Evolutionary conservation across 805 yeast species (phyloP), one percentile per base, ranked within the genome.

Genomic region (Ogataea degrootiae): DNA sequence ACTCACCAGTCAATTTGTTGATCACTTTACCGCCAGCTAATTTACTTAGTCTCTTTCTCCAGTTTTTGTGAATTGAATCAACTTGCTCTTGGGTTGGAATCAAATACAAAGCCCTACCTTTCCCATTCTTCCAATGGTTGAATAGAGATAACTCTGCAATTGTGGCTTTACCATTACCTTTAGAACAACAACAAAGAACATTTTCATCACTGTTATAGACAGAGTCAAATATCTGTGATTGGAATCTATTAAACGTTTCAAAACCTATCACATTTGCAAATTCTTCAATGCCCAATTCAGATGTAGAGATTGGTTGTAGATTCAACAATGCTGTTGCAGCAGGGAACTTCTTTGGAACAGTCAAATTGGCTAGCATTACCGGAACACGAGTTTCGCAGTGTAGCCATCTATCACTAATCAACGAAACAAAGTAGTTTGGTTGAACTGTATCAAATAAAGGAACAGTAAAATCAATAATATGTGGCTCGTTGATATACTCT

Each of bases 351-450:
- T 78, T 76, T 6, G 96, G 96, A 5, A 81, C 44, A 34, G 67
- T 70, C 45, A 86, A 53, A 21, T 69, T 60, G 33, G 72, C 68
- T 50, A 88, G 66, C 47, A 80, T 64, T 1, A 89, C 71, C 0
- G 96, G 87, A 1, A 76, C 61, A 49, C 76, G 78, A 51, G 75
- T 71, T 46, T 79, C 87, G 48, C 89, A 80, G 51, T 87, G 91
- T 5, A 90, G 66, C 99, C 98, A 94, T 49, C 74, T 79, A 48
- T 91, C 96, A 48, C 96, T 88, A 2, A 85, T 66, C 12, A 91
- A 63, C 0, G 85, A 73, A 5, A 90, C 75, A 63, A 85, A 88
- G 53, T 85, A 82, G 55, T 80, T 83, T 0, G 97, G 96, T 35
- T 75, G 77, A 2, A 63, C 40, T 1, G 91, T 86, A 5, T 77